A percentile compares a stretch with the other conserved stretches of the same genome.
phyloP scores from a whole-genome alignment of 495 filamentous ascomycete genomes.

The Hyaloscypha bicolor region DNA sequence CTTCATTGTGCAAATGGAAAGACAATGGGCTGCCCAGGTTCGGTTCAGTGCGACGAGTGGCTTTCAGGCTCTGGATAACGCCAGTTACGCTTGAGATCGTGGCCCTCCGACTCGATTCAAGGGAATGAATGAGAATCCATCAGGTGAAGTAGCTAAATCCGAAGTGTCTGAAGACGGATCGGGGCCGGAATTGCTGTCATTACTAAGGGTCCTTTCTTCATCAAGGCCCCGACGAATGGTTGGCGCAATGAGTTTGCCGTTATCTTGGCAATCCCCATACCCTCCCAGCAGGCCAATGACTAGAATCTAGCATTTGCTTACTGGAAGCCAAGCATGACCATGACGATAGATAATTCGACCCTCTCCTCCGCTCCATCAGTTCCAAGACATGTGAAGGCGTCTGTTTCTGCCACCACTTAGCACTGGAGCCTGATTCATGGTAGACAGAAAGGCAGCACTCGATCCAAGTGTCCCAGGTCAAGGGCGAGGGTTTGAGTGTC shows the following conservation, averaged over 20 bases:
- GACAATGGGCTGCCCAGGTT: background rate
- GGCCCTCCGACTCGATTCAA: background rate
- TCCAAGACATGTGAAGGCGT: background rate
- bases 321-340: slow-evolving; percentile 4
- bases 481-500: too few species aligned
- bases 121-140: background rate
- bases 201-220: background rate
- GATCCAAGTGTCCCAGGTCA: too few species aligned
- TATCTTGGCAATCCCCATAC: background rate
- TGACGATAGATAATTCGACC: background rate
- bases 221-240: background rate
- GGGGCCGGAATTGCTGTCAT: background rate
- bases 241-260: background rate
- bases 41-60: background rate
- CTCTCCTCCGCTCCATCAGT: background rate
- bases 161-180: background rate
- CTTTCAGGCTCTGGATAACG: background rate
- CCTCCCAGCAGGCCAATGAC: background rate
- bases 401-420: background rate
- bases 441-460: too few species aligned
- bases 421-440: background rate
- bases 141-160: background rate
- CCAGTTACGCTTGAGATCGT: background rate
- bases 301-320: background rate
- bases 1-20: background rate